Evolutionary conservation across 2,329 filamentous ascomycete genomes (phyloP), one percentile per base, ranked within the genome.

Genomic region (Ophiocordyceps camponoti-leonardi): DNA sequence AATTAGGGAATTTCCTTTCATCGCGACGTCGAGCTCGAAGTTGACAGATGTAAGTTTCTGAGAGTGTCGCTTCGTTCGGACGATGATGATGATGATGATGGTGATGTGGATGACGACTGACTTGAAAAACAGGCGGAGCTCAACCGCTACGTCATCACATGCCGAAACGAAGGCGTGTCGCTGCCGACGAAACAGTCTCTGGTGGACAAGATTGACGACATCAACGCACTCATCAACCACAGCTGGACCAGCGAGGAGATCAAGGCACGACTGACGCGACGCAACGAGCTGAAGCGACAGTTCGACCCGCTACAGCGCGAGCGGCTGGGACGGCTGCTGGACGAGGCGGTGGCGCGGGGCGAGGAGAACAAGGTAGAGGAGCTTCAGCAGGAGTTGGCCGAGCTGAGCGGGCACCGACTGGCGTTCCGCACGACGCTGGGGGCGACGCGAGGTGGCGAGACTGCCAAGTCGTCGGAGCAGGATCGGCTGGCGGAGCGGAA

Each of bases 401-500:
- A 67, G 45, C 67, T 85, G 20, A 75, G 81, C 48, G 71, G 73
- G 12, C 78, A 82, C 23, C 83, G 85, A 46, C 71, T 87, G 33
- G 83, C 82, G n/a, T 85, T 83, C 55, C 76, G 75, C 54, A 83
- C 81, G 10, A 75, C 71, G 23, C 66, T 84, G 37, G 69, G 70
- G 31, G 59, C 67, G 23, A 57, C 62, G 19, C 19, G 39, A 28
- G 72, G 73, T 50, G 67, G 71, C 23, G 56, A 65, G 48, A 58
- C 62, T n/a, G 58, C 67, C 41, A 63, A 63, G 46, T 67, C 71
- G 10, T 68, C 73, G 31, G 83, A 93, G 60, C 86, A 90, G 60
- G 86, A 94, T 51, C 81, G 84, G 26, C 73, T 96, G 22, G 84
- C 85, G 0, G 75, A 83, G 56, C 71, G 94, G 52, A 98, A 98